A percentile compares a stretch with the other conserved stretches of the same genome.
phyloP scores from a whole-genome alignment of 163 green algal genomes.

The Chloromonas sp. region DNA sequence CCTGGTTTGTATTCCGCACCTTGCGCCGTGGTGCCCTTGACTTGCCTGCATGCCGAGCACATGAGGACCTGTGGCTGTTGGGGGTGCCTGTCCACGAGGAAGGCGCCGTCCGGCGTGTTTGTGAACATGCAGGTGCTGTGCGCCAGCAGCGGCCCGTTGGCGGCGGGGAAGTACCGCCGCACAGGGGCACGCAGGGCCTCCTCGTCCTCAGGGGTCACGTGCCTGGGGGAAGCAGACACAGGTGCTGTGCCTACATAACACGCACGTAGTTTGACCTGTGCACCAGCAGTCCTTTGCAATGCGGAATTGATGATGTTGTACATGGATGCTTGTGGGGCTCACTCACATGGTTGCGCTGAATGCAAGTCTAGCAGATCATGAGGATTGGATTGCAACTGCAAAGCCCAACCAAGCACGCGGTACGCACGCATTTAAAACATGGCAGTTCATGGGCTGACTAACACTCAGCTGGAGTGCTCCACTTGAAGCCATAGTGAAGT shows the following conservation, averaged over 20 bases:
- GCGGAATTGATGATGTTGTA: too few relatives aligned
- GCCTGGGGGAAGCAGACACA: background rate
- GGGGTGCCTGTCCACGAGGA: conserved; percentile 55
- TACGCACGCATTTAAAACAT: too few relatives aligned
- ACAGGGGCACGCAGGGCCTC: conserved; percentile 25
- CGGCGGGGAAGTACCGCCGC: conserved; percentile 25
- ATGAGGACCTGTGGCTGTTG: conserved; percentile 27
- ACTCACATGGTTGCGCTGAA: too few relatives aligned
- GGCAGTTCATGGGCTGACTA: too few relatives aligned
- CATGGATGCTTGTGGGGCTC: too few relatives aligned
- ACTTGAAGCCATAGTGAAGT: too few relatives aligned
- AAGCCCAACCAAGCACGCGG: too few relatives aligned
- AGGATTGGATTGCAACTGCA: too few relatives aligned
- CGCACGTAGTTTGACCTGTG: background rate
- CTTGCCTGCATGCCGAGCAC: background rate
- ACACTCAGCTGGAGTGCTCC: too few relatives aligned
- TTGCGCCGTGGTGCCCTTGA: too few relatives aligned
- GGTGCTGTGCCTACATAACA: background rate
- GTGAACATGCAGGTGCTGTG: conserved; percentile 50
- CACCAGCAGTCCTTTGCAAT: background rate
- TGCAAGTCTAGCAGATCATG: too few relatives aligned
- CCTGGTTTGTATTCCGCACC: too few relatives aligned
- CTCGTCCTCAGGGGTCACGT: conserved; percentile 11
- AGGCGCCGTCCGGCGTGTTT: conserved; percentile 53
- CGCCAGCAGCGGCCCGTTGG: conserved; percentile 18